Conservation (phyloP, 225 moss, liverwort and hornwort species). For the Physcomitrium patens region DNA sequence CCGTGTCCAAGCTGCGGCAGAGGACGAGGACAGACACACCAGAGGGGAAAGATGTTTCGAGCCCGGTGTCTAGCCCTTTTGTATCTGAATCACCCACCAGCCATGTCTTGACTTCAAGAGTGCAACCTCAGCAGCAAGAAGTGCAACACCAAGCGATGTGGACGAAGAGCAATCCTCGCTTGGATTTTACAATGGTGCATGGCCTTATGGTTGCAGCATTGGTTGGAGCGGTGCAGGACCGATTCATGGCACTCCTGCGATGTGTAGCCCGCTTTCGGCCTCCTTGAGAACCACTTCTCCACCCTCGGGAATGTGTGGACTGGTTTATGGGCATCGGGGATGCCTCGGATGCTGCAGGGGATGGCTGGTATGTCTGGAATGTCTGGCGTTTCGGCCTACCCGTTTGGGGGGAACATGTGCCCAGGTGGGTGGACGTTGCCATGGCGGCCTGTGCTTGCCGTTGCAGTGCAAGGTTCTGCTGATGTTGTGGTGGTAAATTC, state of each 20-base stretch:
- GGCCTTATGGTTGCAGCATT: slow-evolving; percentile 59
- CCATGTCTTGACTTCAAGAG: slow-evolving; percentile 35
- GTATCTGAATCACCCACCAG: not conserved
- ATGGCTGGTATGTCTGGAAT: not conserved
- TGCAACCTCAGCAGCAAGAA: slow-evolving; percentile 23
- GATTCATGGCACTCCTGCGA: not conserved
- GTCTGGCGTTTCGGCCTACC: slow-evolving; percentile 15
- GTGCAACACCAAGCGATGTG: slow-evolving; percentile 28
- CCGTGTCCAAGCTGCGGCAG: slow-evolving; percentile 46
- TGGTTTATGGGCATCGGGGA: slow-evolving; percentile 47
- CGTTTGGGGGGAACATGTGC: slow-evolving; percentile 51
- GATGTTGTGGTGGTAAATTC: slow-evolving; percentile 26
- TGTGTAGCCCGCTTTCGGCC: slow-evolving; percentile 17
- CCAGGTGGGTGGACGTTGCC: slow-evolving; percentile 58
- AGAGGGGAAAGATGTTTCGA: slow-evolving; percentile 32
- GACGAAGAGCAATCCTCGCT: slow-evolving; percentile 40
- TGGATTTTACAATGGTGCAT: slow-evolving; percentile 56
- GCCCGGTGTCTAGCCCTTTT: slow-evolving; percentile 18
- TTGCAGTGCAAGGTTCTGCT: slow-evolving; percentile 40
- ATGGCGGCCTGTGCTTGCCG: slow-evolving; percentile 47
- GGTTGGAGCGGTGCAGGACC: slow-evolving; percentile 41
- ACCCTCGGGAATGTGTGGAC: slow-evolving; percentile 35
- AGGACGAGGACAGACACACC: slow-evolving; percentile 24
- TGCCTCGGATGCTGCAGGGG: slow-evolving; percentile 1
- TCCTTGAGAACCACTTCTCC: slow-evolving; percentile 15